These are phyloP conservation scores for Camelina sativa DNA, from an alignment of 345 rosid species.

Conservation along the genomic window DNA sequence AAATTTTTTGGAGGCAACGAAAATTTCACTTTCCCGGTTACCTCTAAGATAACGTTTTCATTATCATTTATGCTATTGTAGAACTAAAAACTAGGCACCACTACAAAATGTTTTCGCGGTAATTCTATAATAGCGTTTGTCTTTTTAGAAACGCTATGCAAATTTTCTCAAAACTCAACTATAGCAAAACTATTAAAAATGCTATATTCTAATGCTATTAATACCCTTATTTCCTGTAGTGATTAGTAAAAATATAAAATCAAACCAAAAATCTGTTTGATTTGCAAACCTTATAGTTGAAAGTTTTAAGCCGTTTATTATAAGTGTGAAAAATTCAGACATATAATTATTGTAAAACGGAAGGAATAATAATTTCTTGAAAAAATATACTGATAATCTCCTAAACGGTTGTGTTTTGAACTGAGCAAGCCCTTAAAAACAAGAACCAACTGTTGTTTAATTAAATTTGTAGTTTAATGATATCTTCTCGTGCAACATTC, in stretches of 20 bases:
- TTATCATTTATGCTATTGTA: no score
- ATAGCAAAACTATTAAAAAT: no score
- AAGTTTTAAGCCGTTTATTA: neutral
- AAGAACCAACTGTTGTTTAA: neutral
- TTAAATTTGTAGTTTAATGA: neutral
- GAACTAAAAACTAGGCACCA: no score
- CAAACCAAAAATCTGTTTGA: neutral
- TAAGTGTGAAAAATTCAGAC: neutral
- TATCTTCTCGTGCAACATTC: constrained; percentile 22
- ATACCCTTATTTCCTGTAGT: no score
- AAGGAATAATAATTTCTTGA: neutral
- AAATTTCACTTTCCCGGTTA: no score
- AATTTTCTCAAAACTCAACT: no score
- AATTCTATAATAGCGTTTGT: no score
- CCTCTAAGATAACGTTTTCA: no score
- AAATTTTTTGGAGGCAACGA: no score
- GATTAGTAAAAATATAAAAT: neutral
- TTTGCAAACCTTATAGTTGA: neutral
- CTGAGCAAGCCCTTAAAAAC: neutral
- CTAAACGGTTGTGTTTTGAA: neutral
- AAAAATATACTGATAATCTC: neutral
- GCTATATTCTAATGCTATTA: no score
- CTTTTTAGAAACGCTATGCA: no score
- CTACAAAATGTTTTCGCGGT: no score
- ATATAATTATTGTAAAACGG: neutral